These are phyloP conservation scores for Oxytropis ochrocephala DNA, from an alignment of 306 rosid genomes.

Conservation along the genomic window DNA sequence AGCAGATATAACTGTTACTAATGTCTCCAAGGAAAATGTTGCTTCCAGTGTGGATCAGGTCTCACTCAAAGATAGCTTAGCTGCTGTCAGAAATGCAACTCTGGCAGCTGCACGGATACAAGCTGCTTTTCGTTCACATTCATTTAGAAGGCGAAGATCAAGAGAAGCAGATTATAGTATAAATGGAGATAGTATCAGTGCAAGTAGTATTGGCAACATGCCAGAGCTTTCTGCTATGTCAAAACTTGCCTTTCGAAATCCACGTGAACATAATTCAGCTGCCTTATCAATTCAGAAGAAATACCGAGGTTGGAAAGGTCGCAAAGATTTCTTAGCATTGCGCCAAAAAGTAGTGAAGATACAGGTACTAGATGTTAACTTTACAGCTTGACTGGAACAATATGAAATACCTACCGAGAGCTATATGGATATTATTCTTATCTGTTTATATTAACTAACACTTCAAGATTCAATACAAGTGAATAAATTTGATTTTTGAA, in stretches of 20 bases:
- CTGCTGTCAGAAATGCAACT: conserved; percentile 84
- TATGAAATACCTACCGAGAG: conserved; percentile 1
- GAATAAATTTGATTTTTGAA: neutral
- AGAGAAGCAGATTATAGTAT: conserved; percentile 40
- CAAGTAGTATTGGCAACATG: conserved; percentile 25
- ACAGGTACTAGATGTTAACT: conserved; percentile 54
- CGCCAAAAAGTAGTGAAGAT: conserved; percentile 91
- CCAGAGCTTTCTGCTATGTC: conserved; percentile 62
- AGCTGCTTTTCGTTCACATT: conserved; percentile 85
- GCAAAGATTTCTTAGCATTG: conserved; percentile 68
- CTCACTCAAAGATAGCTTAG: conserved; percentile 59
- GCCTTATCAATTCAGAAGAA: conserved; percentile 94
- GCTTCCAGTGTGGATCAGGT: conserved; percentile 42
- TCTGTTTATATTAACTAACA: neutral
- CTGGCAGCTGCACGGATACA: conserved; percentile 99
- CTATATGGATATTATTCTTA: conserved; percentile 1
- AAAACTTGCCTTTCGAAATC: conserved; percentile 49
- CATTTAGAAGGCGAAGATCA: conserved; percentile 57
- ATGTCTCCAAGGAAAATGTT: conserved; percentile 50
- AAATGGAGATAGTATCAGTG: conserved; percentile 44
- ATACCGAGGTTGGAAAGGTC: conserved; percentile 89
- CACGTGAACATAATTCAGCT: conserved; percentile 62
- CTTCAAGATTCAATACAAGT: neutral
- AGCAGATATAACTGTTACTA: conserved; percentile 65
- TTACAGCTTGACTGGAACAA: neutral